Evolutionary conservation across 2,329 filamentous ascomycete genomes (phyloP), one percentile per base, ranked within the genome.

Genomic region (Calonectria crousiana): DNA sequence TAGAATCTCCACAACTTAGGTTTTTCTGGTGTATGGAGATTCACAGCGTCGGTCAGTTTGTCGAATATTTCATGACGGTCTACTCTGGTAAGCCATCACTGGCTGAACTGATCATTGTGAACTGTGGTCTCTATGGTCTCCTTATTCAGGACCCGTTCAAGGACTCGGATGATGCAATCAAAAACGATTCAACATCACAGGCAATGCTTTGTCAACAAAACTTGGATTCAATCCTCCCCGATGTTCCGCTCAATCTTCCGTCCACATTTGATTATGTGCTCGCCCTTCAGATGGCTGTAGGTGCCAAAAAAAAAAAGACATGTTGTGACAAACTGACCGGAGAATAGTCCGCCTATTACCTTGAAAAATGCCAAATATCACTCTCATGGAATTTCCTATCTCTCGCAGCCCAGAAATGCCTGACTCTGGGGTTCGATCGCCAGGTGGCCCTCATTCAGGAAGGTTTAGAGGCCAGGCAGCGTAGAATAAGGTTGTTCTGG

Each of bases 51-150:
- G 6, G n/a, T 6, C 34, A 62, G 10, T 62, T 62, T 6, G n/a
- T 62, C 34, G 56, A 62, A 14, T 62, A 62, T 26, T 62, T 62
- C 23, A 62, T 62, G 56, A 16, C 34, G 6, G 56, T 62, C 4
- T 62, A 62, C 34, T 62, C 34, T 6, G 56, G 56, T 34, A 62
- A 62, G 36, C 56, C 56, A 10, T 62, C 56, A 41, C 6, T 41
- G 5, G 56, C 56, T 26, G 56, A 62, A 4, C 9, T 62, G 6
- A 28, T 62, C n/a, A 41, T 62, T n/a, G 56, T 62, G 18, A 36
- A 62, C 20, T 23, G 34, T 9, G 56, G 56, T 4, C 34, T 62
- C 4, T 3, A 28, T 3, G 18, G 6, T 28, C 20, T 62, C 6
- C 20, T 62, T 20, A 2, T 20, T 4, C 34, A 23, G 23, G 41